phyloP scores from a whole-genome alignment of 2,329 filamentous ascomycete genomes.

The Pseudogymnoascus sp. region DNA sequence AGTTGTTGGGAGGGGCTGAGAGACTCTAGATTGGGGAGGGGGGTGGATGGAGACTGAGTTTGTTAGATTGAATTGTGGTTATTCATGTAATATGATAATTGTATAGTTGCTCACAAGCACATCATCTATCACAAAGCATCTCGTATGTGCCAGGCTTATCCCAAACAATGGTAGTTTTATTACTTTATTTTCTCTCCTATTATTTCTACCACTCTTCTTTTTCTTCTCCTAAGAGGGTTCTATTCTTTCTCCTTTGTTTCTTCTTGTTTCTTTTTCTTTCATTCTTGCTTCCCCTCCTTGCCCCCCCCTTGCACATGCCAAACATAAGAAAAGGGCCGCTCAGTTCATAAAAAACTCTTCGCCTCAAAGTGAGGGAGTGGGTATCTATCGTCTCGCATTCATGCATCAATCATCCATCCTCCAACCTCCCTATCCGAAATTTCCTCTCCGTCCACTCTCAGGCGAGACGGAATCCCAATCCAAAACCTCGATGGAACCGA shows the following conservation, averaged over 20 bases:
- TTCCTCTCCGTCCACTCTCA: not conserved
- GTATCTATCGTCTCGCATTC: not conserved
- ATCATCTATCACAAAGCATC: not conserved
- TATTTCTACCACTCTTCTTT: not conserved
- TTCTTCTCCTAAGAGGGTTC: not conserved
- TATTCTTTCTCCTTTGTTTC: not conserved
- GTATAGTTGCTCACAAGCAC: not conserved
- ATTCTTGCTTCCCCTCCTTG: not conserved
- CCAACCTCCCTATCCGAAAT: not conserved
- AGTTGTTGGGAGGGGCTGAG: not conserved
- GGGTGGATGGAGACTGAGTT: too few species aligned
- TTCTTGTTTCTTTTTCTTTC: not conserved
- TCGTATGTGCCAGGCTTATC: not conserved
- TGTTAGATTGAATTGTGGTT: too few species aligned
- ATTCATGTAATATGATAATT: not conserved
- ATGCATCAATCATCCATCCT: not conserved
- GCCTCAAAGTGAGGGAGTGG: not conserved
- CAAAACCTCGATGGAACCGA: not conserved
- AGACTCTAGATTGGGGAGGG: too few species aligned
- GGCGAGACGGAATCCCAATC: not conserved
- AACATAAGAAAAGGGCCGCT: not conserved
- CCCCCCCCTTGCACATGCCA: not conserved
- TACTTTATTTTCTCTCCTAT: slow-evolving; percentile 1
- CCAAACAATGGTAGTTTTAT: not conserved
- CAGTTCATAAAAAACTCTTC: not conserved